Base-by-base conservation (phyloP, 148 eudicot species). In the Spergularia bocconei region DNA sequence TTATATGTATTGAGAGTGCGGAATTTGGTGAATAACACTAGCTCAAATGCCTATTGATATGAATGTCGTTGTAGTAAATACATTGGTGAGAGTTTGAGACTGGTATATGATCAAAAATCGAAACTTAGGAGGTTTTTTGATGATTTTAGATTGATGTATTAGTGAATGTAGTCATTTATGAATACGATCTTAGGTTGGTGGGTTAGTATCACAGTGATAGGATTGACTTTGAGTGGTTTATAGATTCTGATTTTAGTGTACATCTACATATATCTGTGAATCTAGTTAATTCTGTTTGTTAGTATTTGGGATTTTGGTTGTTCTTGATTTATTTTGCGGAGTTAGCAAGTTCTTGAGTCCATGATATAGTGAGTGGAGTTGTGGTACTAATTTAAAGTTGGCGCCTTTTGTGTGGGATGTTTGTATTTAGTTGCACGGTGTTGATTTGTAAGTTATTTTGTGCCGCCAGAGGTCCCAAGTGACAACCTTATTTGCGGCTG, bases 381-480 rank as follows among this genome's bases (percentile, higher is more conserved):
- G 13, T 47, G 51, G 48, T 61, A 5, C 20, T 13, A 53, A 63
- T 63, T 69, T 21, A 14, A 57, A 29, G n/a, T 54, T n/a, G 39
- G 29, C 38, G 23, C 47, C 14, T 51, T 48, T 41, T 76, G 4
- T 55, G 33, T 50, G 12, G 51, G 69, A 14, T 21, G 16, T 53
- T 51, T 11, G n/a, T 15, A 51, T 63, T 23, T 63, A 16, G 19
- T 80, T 55, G 58, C 51, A 12, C 44, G 48, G 36, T 56, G 71
- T 25, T 62, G 51, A 51, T 29, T 0, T 29, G 13, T 68, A 51
- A 50, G 59, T 12, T 75, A 25, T 13, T 74, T 17, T 55, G 19
- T 82, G 21, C 78, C 85, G 92, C 90, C 72, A 95, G 99, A 89
- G 82, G 75, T 90, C 99, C 81, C 99, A 95, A 86, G 94, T 95